Conservation (phyloP, 2,329 filamentous ascomycete genomes). For the Coniochaeta sp. region DNA sequence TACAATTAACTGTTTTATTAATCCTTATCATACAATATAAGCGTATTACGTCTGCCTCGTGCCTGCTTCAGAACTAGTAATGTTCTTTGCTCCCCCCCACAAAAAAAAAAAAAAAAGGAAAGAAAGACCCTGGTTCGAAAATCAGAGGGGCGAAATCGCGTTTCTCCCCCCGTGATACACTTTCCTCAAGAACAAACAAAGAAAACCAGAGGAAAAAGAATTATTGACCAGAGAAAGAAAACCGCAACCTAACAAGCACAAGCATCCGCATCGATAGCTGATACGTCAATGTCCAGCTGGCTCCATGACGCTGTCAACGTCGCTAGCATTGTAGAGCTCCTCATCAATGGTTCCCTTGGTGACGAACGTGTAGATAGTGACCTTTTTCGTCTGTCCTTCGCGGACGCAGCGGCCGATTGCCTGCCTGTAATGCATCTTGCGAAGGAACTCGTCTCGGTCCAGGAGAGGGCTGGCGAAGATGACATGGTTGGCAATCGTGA, state of each 20-base stretch:
- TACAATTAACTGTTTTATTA: not conserved
- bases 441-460: constrained; percentile 22
- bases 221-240: not conserved
- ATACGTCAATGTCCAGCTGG: not conserved
- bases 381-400: constrained; percentile 28
- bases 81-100: too few relatives aligned
- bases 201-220: too few relatives aligned
- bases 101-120: too few relatives aligned
- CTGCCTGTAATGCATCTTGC: constrained; percentile 28
- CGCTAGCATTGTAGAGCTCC: not conserved
- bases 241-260: not conserved
- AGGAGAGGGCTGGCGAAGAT: constrained; percentile 29
- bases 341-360: constrained; percentile 30
- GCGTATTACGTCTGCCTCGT: not conserved
- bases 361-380: constrained; percentile 32
- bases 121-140: too few relatives aligned
- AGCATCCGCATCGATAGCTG: not conserved
- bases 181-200: too few relatives aligned
- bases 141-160: too few relatives aligned
- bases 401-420: constrained; percentile 31
- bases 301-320: not conserved
- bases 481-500: constrained; percentile 33
- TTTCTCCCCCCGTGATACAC: too few relatives aligned
- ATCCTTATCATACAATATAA: not conserved
- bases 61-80: too few relatives aligned